Evolutionary conservation across 805 yeast genomes (phyloP).

Genomic region (Metschnikowia baotianmanensis): DNA sequence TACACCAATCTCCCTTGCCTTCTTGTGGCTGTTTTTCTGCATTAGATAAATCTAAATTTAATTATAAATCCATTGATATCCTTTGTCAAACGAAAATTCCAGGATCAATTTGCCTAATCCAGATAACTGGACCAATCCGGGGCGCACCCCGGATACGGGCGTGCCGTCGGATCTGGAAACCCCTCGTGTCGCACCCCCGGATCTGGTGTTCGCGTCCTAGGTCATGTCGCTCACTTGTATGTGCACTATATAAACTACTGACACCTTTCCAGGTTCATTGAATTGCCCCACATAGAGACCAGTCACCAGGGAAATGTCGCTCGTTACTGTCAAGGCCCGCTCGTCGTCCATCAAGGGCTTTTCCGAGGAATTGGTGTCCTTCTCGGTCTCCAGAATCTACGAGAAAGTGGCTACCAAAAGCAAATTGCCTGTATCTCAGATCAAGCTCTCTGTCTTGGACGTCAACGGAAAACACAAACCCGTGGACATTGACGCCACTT

Average conservation of each 20-base stretch:
- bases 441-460: slow-evolving; percentile 27
- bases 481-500: slow-evolving; percentile 41
- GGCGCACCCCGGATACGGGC: too few species aligned
- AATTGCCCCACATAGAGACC: slow-evolving; percentile 1
- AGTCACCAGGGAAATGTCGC: slow-evolving; percentile 34
- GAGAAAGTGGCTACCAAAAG: slow-evolving; percentile 45
- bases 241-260: too few species aligned
- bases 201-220: slow-evolving; percentile 4
- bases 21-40: too few species aligned
- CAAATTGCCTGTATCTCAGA: slow-evolving; percentile 31
- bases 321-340: slow-evolving; percentile 55
- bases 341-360: slow-evolving; percentile 55
- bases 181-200: slow-evolving; percentile 9
- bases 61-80: too few species aligned
- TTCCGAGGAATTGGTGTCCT: slow-evolving; percentile 33
- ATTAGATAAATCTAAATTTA: too few species aligned
- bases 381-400: slow-evolving; percentile 42
- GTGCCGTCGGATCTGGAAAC: too few species aligned
- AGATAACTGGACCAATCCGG: too few species aligned
- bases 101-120: slow-evolving; percentile 2
- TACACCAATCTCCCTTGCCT: too few species aligned
- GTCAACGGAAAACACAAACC: slow-evolving; percentile 38
- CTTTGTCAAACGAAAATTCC: too few species aligned
- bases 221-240: too few species aligned
- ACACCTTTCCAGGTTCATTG: too few species aligned